Conservation (phyloP, 225 moss, liverwort and hornwort species). For the Asterella californica region DNA sequence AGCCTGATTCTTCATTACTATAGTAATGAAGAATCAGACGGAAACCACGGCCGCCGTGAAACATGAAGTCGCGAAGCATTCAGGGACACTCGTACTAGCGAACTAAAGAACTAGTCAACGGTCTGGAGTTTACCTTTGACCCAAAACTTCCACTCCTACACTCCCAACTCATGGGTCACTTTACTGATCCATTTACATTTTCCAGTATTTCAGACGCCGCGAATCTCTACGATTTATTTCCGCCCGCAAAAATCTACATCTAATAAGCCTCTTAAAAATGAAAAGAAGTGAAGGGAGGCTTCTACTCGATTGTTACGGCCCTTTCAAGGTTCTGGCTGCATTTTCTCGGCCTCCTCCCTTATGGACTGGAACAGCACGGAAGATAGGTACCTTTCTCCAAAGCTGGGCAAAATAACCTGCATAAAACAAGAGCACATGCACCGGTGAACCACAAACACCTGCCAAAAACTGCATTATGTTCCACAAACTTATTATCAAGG, state of each 20-base stretch:
- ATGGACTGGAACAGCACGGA: slow-evolving; percentile 92
- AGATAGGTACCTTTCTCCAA: slow-evolving; percentile 94
- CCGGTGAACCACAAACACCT: not conserved
- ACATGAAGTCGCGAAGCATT: too few species aligned
- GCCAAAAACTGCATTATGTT: not conserved
- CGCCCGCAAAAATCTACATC: slow-evolving; percentile 3
- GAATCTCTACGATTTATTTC: not conserved
- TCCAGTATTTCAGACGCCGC: slow-evolving; percentile 4
- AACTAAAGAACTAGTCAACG: too few species aligned
- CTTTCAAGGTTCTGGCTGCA: slow-evolving; percentile 68
- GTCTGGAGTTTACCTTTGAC: too few species aligned
- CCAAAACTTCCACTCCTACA: too few species aligned
- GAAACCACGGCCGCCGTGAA: too few species aligned
- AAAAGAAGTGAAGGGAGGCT: not conserved
- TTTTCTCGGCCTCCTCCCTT: slow-evolving; percentile 86
- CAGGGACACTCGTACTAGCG: too few species aligned
- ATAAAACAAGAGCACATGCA: not conserved
- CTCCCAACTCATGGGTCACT: slow-evolving; percentile 2
- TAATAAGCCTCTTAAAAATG: not conserved
- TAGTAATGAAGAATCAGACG: too few species aligned
- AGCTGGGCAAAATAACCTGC: slow-evolving; percentile 94
- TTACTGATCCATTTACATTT: slow-evolving; percentile 17
- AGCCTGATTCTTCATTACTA: too few species aligned
- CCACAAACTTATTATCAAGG: not conserved
- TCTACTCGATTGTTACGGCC: too few species aligned